Evolutionary conservation across 768 basidiomycete species (phyloP).

Genomic region (Artomyces pyxidatus): DNA sequence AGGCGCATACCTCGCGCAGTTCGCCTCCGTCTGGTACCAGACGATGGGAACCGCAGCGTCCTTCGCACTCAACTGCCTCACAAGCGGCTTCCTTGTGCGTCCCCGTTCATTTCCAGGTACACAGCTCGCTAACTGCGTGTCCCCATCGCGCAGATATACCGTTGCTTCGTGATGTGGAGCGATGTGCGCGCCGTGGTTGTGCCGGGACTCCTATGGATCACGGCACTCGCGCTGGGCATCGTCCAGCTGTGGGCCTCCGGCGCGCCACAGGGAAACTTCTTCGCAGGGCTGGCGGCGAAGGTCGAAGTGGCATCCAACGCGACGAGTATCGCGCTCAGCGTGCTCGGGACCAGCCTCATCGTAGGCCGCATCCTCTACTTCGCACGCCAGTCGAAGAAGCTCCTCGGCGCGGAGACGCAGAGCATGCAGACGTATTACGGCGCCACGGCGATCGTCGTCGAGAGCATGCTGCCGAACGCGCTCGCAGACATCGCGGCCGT

Average conservation of each 20-base stretch:
- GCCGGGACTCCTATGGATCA: neutral
- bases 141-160: neutral
- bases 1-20: slow-evolving; percentile 25
- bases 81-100: slow-evolving; percentile 26
- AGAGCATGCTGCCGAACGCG: neutral
- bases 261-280: neutral
- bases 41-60: slow-evolving; percentile 21
- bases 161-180: no score
- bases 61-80: slow-evolving; percentile 26
- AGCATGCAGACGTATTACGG: no score
- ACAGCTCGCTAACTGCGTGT: no score
- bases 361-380: neutral
- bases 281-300: neutral
- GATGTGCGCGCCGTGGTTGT: neutral
- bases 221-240: neutral
- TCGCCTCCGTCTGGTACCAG: slow-evolving; percentile 24
- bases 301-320: neutral
- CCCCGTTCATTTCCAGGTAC: no score
- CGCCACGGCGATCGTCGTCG: neutral
- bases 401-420: neutral
- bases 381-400: neutral
- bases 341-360: neutral
- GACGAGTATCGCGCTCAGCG: neutral
- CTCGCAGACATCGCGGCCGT: neutral
- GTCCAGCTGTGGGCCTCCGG: neutral